phyloP scores from a whole-genome alignment of 306 rosid species.

The Macrotyloma uniflorum region DNA sequence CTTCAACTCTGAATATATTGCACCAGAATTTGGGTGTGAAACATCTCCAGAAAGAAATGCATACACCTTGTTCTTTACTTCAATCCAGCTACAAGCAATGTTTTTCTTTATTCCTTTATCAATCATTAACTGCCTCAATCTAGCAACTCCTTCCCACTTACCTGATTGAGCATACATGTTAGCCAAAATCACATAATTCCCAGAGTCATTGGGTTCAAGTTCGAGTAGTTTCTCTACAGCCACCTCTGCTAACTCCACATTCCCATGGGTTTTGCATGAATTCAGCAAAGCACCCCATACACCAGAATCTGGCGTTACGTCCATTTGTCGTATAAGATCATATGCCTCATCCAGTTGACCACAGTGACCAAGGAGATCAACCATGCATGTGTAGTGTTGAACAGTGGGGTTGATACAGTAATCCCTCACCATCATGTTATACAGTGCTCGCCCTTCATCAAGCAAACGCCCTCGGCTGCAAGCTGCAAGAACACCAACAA shows the following conservation, averaged over 20 bases:
- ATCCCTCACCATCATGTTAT: constrained; percentile 53
- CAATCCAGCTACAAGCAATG: constrained; percentile 83
- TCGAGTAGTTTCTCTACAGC: constrained; percentile 66
- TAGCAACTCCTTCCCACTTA: constrained; percentile 78
- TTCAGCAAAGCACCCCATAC: constrained; percentile 73
- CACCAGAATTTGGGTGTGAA: constrained; percentile 61
- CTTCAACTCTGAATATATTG: constrained; percentile 68
- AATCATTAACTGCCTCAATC: constrained; percentile 64
- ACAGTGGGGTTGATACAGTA: constrained; percentile 50
- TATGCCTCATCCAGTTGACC: constrained; percentile 61
- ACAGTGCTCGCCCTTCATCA: constrained; percentile 56
- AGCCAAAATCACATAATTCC: constrained; percentile 76
- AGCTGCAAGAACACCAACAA: constrained; percentile 69
- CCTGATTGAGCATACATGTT: constrained; percentile 81
- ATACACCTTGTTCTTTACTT: constrained; percentile 68
- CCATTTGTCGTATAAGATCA: constrained; percentile 57
- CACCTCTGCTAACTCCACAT: constrained; percentile 61
- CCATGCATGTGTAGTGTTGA: constrained; percentile 78
- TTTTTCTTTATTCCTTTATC: constrained; percentile 67
- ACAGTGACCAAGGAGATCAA: constrained; percentile 80
- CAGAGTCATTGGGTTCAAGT: constrained; percentile 73
- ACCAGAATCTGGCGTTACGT: constrained; percentile 57
- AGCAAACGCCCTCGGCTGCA: constrained; percentile 65
- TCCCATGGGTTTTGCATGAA: constrained; percentile 66
- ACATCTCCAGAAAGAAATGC: constrained; percentile 70